Base-by-base conservation (phyloP, 2,329 filamentous ascomycete species). In the Sclerotinia borealis region DNA sequence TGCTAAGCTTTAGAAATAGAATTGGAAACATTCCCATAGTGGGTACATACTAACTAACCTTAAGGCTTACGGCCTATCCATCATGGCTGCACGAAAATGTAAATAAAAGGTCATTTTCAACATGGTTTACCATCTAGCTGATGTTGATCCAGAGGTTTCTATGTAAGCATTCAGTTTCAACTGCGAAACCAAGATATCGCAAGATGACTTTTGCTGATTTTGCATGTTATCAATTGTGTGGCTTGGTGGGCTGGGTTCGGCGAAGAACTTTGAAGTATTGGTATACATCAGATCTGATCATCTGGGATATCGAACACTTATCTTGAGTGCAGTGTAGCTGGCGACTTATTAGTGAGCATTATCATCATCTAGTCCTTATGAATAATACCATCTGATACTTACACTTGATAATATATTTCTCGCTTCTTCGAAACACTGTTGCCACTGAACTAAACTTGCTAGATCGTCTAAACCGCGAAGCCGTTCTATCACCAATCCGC, bases 211-310 rank as follows among this genome's bases (percentile, higher is more conserved):
- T 39, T 41, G 19, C 22, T 29, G 50, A 63, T 51, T 67, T 68
- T 49, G 67, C 68, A 52, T 36, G 68, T 66, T 4, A 47, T 69
- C 5, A 49, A 68, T 59, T 52, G 55, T 37, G 52, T 63, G 8
- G 68, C 68, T 25, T 68, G 64, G 64, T 65, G 55, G 54, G 27
- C 19, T 68, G 22, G 66, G 66, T 15, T 36, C 29, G 4, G 37
- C 41, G 3, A 43, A 63, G 15, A n/a, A 45, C 13, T 76, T 76
- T 49, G 75, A 75, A 1, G 79, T 77, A 0, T 71, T 81, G 31
- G 76, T 78, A 3, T 81, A 79, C 67, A 75, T 81, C 52, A 79
- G 78, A 0, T 37, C 61, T 25, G 60, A 47, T 50, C 54, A 63
- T 52, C 13, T 59, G n/a, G 41, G 45, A n/a, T 52, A 41, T 45